These are phyloP conservation scores for Tilletiopsis washingtonensis DNA, from an alignment of 1,284 basidiomycete species.

Conservation along the genomic window DNA sequence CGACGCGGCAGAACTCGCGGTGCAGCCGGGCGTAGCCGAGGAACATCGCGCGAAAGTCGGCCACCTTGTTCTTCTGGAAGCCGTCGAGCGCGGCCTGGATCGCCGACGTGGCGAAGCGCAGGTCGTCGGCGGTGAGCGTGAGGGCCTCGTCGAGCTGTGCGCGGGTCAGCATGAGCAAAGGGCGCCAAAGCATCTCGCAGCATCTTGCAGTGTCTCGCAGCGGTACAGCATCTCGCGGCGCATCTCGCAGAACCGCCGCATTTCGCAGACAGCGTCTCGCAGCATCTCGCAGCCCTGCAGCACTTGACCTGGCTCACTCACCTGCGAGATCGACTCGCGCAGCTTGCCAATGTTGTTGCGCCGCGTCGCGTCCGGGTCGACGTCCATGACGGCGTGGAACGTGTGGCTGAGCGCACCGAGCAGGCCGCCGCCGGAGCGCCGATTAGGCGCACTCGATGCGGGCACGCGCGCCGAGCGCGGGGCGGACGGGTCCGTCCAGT, in stretches of 20 bases:
- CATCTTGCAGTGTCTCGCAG: neutral
- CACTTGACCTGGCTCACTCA: constrained; percentile 48
- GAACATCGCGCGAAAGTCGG: constrained; percentile 83
- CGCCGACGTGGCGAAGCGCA: constrained; percentile 89
- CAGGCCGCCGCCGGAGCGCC: constrained; percentile 57
- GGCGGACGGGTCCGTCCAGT: neutral
- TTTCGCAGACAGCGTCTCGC: neutral
- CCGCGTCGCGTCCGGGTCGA: constrained; percentile 90
- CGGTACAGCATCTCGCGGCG: neutral
- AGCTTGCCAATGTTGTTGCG: constrained; percentile 88
- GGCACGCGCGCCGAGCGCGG: neutral
- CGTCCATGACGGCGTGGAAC: constrained; percentile 95
- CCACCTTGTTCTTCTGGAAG: constrained; percentile 97
- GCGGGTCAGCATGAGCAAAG: too few species aligned
- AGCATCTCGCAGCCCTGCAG: constrained; percentile 17
- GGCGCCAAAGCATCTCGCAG: neutral
- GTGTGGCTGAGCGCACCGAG: constrained; percentile 88
- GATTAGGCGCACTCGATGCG: too few species aligned
- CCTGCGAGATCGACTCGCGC: constrained; percentile 81
- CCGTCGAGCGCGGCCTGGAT: constrained; percentile 96
- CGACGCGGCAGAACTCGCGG: constrained; percentile 90
- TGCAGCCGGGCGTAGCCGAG: constrained; percentile 83
- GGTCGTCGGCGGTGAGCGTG: constrained; percentile 50
- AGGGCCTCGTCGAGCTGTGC: constrained; percentile 37
- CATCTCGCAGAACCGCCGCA: neutral